Percentiles rank a stretch among this genome's conserved stretches.
phyloP scores from a whole-genome alignment of 305 asterid genomes.

The Stenogyne calaminthoides region DNA sequence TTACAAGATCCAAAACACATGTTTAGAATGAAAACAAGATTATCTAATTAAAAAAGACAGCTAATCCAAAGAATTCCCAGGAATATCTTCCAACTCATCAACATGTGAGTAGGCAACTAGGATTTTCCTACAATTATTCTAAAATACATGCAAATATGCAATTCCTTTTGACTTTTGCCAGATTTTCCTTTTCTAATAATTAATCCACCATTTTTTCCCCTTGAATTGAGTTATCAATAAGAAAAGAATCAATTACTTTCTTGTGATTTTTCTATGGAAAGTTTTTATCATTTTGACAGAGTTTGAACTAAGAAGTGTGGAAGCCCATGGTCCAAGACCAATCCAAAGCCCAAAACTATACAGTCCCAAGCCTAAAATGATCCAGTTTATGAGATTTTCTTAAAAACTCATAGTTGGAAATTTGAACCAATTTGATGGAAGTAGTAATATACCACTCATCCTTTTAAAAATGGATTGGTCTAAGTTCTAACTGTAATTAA shows the following conservation, averaged over 20 bases:
- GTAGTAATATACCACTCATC: too few relatives aligned
- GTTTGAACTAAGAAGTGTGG: not conserved
- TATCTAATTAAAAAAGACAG: slow-evolving; percentile 3
- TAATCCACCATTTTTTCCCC: not conserved
- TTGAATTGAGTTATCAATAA: slow-evolving; percentile 16
- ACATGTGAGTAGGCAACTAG: slow-evolving; percentile 33
- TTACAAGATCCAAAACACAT: not conserved
- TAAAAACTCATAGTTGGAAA: too few relatives aligned
- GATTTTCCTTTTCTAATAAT: not conserved
- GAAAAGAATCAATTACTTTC: slow-evolving; percentile 27
- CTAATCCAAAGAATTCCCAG: slow-evolving; percentile 20
- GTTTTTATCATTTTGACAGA: not conserved
- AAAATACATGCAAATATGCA: not conserved
- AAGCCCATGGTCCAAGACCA: not conserved
- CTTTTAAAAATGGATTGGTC: too few relatives aligned
- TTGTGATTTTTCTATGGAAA: not conserved
- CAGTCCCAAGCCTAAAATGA: too few relatives aligned
- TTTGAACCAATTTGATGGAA: too few relatives aligned
- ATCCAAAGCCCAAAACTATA: not conserved
- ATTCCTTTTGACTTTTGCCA: slow-evolving; percentile 26
- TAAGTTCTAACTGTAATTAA: too few relatives aligned
- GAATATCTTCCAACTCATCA: slow-evolving; percentile 37
- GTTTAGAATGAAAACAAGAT: slow-evolving; percentile 5
- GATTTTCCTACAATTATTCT: slow-evolving; percentile 31
- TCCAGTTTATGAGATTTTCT: too few relatives aligned